Evolutionary conservation across 257 asterid genomes (phyloP).

Genomic region (Solanum medicagineum): DNA sequence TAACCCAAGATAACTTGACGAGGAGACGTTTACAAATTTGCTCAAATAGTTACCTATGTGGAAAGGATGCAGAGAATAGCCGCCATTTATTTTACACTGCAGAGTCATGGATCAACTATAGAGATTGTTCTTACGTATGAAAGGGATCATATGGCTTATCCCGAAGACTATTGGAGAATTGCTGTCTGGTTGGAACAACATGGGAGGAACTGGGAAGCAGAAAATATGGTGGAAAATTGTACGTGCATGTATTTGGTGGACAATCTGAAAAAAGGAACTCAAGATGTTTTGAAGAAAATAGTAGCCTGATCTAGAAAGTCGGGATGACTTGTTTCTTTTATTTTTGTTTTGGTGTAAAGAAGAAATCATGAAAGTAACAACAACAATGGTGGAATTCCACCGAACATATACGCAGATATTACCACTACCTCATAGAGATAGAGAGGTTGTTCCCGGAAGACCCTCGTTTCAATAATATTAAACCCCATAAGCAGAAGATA

Average conservation of each 20-base stretch:
- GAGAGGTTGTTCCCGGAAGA: too few species aligned
- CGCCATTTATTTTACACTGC: background rate
- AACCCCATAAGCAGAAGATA: too few species aligned
- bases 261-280: background rate
- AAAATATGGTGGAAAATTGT: background rate
- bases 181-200: background rate
- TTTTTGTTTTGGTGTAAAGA: background rate
- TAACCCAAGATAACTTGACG: background rate
- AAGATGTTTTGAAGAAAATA: background rate
- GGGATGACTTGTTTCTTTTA: background rate
- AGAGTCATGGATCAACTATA: background rate
- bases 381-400: too few species aligned
- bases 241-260: background rate
- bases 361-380: background rate
- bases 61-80: background rate
- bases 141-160: background rate
- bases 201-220: background rate
- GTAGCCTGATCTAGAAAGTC: background rate
- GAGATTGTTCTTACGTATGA: background rate
- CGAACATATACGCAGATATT: too few species aligned
- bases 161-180: background rate
- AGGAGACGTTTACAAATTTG: background rate
- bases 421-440: too few species aligned
- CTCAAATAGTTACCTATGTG: background rate
- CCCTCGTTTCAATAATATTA: too few species aligned